Evolutionary conservation across 2,329 filamentous ascomycete genomes (phyloP).

Genomic region (Neodidymelliopsis sp.): DNA sequence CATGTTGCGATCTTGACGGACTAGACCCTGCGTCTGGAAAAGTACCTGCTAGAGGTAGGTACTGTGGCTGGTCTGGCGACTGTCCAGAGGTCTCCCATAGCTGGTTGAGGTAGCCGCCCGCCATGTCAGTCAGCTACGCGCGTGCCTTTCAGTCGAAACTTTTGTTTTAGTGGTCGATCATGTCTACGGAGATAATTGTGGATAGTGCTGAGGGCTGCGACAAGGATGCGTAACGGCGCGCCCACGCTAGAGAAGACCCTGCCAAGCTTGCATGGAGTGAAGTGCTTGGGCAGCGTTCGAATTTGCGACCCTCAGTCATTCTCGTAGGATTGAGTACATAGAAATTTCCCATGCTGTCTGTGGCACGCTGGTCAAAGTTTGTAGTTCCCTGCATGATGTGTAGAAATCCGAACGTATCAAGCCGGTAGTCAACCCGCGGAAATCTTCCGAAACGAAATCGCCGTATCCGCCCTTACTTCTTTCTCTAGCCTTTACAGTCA

Average conservation of each 20-base stretch:
- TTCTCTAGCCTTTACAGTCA: slow-evolving; percentile 8
- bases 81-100: slow-evolving; percentile 29
- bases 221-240: slow-evolving; percentile 9
- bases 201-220: slow-evolving; percentile 12
- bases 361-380: too few species aligned
- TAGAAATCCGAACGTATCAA: too few species aligned
- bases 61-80: slow-evolving; percentile 26
- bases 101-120: slow-evolving; percentile 29
- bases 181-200: slow-evolving; percentile 14
- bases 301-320: background rate
- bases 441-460: slow-evolving; percentile 15
- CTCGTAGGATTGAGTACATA: too few species aligned
- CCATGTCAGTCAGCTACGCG: slow-evolving; percentile 27
- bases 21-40: slow-evolving; percentile 29
- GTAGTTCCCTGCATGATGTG: too few species aligned
- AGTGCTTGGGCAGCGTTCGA: background rate
- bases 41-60: slow-evolving; percentile 27
- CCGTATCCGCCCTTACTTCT: slow-evolving; percentile 4
- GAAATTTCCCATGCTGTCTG: too few species aligned
- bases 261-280: slow-evolving; percentile 4
- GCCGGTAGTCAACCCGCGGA: too few species aligned
- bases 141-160: slow-evolving; percentile 18
- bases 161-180: slow-evolving; percentile 29
- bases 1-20: slow-evolving; percentile 16
- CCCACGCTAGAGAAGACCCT: slow-evolving; percentile 17